Evolutionary conservation across 768 basidiomycete species (phyloP).

Genomic region (Cantharellus anzutake): DNA sequence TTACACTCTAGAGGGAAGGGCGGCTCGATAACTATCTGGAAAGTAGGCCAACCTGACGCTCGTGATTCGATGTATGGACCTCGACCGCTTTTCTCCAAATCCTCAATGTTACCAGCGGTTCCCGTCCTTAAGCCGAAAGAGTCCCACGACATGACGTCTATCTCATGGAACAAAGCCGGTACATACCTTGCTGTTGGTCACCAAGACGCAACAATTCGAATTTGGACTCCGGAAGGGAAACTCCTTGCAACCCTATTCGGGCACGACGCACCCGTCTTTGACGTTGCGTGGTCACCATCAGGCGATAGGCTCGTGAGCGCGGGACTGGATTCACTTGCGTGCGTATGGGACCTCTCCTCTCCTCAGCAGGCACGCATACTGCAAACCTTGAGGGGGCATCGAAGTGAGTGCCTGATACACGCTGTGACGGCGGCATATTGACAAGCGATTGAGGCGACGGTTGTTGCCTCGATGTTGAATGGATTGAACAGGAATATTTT

Average conservation of each 20-base stretch:
- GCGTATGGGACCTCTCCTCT: slow-evolving; percentile 54
- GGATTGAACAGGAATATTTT: slow-evolving; percentile 52
- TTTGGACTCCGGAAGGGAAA: slow-evolving; percentile 42
- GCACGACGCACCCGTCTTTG: slow-evolving; percentile 58
- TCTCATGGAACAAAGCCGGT: slow-evolving; percentile 64
- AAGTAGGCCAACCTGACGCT: neutral
- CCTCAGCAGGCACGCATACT: slow-evolving; percentile 27
- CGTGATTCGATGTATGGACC: neutral
- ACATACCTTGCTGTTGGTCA: slow-evolving; percentile 58
- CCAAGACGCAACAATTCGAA: slow-evolving; percentile 51
- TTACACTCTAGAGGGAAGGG: neutral
- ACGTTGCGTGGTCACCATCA: slow-evolving; percentile 52
- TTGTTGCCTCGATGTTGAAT: slow-evolving; percentile 65
- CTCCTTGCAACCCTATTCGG: slow-evolving; percentile 27
- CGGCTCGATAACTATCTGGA: neutral
- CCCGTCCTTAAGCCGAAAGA: slow-evolving; percentile 4
- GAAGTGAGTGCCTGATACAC: slow-evolving; percentile 38
- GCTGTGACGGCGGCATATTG: neutral
- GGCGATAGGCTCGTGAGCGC: slow-evolving; percentile 59
- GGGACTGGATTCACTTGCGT: slow-evolving; percentile 58
- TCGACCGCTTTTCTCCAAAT: neutral
- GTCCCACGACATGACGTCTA: slow-evolving; percentile 44
- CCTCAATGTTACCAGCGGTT: neutral
- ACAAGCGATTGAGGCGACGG: slow-evolving; percentile 17
- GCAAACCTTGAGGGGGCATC: slow-evolving; percentile 12